Percentiles rank a stretch among this genome's conserved stretches.
Conservation (phyloP, 2,329 filamentous ascomycete genomes). For the Ophiostoma quercus region DNA sequence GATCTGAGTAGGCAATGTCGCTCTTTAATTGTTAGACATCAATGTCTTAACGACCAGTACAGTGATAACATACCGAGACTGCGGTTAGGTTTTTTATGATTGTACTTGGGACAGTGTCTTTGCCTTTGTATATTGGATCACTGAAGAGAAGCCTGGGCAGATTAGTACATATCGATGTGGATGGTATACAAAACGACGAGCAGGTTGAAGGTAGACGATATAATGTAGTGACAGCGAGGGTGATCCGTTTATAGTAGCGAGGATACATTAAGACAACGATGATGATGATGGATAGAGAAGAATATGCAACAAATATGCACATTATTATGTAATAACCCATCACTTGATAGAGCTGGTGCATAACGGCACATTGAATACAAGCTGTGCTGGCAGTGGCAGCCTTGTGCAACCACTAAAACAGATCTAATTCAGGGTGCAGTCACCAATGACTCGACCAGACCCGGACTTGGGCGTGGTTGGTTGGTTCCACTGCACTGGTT, state of each 20-base stretch:
- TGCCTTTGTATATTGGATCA: conserved; percentile 52
- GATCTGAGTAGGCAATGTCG: conserved; percentile 49
- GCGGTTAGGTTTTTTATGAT: conserved; percentile 54
- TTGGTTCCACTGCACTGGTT: conserved; percentile 24
- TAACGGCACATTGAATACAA: background rate
- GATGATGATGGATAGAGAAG: background rate
- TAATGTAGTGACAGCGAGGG: background rate
- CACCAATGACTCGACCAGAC: conserved; percentile 10
- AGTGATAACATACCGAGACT: conserved; percentile 43
- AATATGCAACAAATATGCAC: background rate
- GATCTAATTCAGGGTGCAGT: background rate
- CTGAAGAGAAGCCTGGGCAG: conserved; percentile 51
- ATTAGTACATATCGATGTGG: conserved; percentile 3
- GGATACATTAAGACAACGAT: background rate
- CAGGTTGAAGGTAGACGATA: background rate
- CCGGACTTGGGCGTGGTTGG: conserved; percentile 7
- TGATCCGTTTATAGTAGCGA: background rate
- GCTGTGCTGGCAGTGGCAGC: background rate
- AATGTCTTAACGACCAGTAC: background rate
- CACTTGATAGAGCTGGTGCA: background rate
- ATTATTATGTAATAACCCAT: background rate
- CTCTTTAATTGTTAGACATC: conserved; percentile 30
- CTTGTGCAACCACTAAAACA: conserved; percentile 1
- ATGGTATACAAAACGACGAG: background rate
- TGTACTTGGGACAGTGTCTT: conserved; percentile 47